A percentile compares a stretch with the other conserved stretches of the same genome.
phyloP scores from a whole-genome alignment of 2,329 filamentous ascomycete genomes.

The Thelonectria olida region DNA sequence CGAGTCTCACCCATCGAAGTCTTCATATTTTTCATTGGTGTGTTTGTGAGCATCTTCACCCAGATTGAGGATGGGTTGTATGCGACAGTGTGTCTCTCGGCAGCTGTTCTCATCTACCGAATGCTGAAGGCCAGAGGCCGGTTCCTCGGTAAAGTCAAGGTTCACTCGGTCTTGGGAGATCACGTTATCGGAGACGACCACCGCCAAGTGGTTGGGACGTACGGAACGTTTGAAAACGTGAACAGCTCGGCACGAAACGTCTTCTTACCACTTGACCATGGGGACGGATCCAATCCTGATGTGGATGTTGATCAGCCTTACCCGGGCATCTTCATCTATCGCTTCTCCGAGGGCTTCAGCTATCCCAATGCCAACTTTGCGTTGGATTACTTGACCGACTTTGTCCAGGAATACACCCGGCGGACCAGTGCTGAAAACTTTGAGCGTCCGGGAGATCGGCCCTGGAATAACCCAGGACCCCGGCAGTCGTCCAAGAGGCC shows the following conservation, averaged over 20 bases:
- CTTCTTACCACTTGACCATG: conserved; percentile 86
- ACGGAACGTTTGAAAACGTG: conserved; percentile 62
- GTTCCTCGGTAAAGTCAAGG: conserved; percentile 74
- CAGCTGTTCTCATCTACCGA: conserved; percentile 82
- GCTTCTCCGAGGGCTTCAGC: conserved; percentile 94
- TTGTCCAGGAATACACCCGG: conserved; percentile 76
- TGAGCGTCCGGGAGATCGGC: conserved; percentile 75
- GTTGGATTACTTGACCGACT: conserved; percentile 77
- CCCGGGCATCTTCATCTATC: conserved; percentile 94
- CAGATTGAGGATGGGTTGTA: conserved; percentile 95
- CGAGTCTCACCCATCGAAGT: conserved; percentile 89
- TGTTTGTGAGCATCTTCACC: conserved; percentile 87
- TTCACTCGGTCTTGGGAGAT: conserved; percentile 85
- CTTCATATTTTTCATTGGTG: conserved; percentile 91
- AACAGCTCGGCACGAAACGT: conserved; percentile 73
- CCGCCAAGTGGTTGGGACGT: conserved; percentile 57
- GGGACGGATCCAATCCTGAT: conserved; percentile 90
- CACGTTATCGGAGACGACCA: conserved; percentile 73
- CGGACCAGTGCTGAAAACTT: conserved; percentile 78
- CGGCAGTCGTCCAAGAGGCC: conserved; percentile 53
- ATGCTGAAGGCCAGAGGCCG: conserved; percentile 83
- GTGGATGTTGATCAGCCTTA: conserved; percentile 83
- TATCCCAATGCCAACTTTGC: conserved; percentile 94
- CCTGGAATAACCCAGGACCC: conserved; percentile 94
- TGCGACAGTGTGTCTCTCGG: conserved; percentile 80